Evolutionary conservation across 305 asterid species (phyloP).

Genomic region (Rubia peregrina): DNA sequence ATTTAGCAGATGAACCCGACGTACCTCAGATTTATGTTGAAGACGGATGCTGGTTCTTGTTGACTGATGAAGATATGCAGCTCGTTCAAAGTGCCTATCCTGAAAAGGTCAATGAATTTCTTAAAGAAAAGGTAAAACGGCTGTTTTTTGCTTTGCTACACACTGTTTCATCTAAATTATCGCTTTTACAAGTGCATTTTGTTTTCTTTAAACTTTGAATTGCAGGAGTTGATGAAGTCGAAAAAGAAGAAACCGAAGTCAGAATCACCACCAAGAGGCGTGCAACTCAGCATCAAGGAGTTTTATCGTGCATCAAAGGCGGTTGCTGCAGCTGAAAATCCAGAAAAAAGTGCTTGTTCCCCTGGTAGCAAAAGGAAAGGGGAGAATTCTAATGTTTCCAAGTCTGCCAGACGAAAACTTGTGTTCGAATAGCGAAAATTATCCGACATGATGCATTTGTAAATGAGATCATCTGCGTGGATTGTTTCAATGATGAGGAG

Average conservation of each 20-base stretch:
- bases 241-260: slow-evolving; percentile 41
- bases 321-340: slow-evolving; percentile 14
- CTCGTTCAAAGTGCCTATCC: slow-evolving; percentile 76
- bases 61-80: slow-evolving; percentile 77
- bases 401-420: slow-evolving; percentile 75
- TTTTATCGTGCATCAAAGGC: slow-evolving; percentile 72
- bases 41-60: slow-evolving; percentile 48
- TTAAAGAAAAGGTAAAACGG: slow-evolving; percentile 53
- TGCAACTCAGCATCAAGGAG: slow-evolving; percentile 66
- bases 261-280: slow-evolving; percentile 34
- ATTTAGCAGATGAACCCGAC: slow-evolving; percentile 46
- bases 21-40: slow-evolving; percentile 42
- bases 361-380: slow-evolving; percentile 44
- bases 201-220: not conserved
- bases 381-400: slow-evolving; percentile 39
- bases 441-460: not conserved
- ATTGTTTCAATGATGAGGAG: no score
- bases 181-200: not conserved
- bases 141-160: slow-evolving; percentile 12
- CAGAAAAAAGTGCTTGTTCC: slow-evolving; percentile 24
- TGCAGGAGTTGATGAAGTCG: slow-evolving; percentile 51
- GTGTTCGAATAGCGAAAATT: slow-evolving; percentile 36
- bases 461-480: not conserved
- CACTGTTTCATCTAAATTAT: not conserved
- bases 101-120: slow-evolving; percentile 43